phyloP scores from a whole-genome alignment of 345 rosid species.

The Ceriops zippeliana region DNA sequence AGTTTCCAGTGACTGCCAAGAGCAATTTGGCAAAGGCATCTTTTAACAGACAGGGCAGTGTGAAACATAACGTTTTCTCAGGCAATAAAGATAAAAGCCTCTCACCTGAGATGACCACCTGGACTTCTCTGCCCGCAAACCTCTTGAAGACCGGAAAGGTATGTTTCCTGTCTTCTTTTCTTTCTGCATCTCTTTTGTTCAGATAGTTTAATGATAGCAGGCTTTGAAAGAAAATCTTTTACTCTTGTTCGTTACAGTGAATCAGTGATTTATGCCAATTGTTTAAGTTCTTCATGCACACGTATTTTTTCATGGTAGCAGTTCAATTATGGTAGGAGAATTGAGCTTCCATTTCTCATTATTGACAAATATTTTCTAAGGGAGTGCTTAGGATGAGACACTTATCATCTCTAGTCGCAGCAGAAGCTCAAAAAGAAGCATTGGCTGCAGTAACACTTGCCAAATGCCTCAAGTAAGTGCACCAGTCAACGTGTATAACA shows the following conservation, averaged over 20 bases:
- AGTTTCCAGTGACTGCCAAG: slow-evolving; percentile 25
- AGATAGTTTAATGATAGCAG: background rate
- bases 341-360: slow-evolving; percentile 4
- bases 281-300: no score
- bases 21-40: slow-evolving; percentile 24
- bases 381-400: slow-evolving; percentile 70
- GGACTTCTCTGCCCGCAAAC: slow-evolving; percentile 70
- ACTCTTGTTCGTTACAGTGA: no score
- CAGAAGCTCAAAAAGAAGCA: slow-evolving; percentile 83
- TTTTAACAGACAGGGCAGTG: slow-evolving; percentile 38
- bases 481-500: background rate
- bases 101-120: slow-evolving; percentile 40
- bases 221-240: no score
- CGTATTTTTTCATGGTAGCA: no score
- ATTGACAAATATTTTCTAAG: slow-evolving; percentile 28
- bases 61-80: slow-evolving; percentile 28
- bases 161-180: slow-evolving; percentile 16
- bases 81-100: slow-evolving; percentile 31
- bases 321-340: no score
- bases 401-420: slow-evolving; percentile 59
- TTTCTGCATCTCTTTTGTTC: background rate
- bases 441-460: slow-evolving; percentile 52
- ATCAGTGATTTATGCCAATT: no score
- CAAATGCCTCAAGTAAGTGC: slow-evolving; percentile 61
- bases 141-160: slow-evolving; percentile 82